Percentiles rank a stretch among this genome's conserved stretches.
Conservation (phyloP, 495 filamentous ascomycete genomes). For the Hyphodiscus hymeniophilus region DNA sequence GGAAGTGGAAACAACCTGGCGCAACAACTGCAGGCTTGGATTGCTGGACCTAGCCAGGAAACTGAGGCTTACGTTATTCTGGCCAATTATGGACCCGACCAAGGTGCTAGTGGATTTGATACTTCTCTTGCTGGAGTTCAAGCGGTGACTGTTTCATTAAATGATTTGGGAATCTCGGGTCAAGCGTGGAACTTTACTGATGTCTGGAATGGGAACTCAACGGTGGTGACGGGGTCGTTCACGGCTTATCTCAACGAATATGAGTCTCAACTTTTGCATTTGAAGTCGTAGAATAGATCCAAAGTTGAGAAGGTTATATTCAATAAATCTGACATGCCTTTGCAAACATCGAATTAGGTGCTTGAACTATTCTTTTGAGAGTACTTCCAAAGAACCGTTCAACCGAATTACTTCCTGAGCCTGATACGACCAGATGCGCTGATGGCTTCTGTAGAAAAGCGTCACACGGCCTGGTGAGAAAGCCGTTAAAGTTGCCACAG, state of each 20-base stretch:
- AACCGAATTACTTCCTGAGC: not conserved
- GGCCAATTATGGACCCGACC: slow-evolving; percentile 25
- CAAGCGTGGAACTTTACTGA: slow-evolving; percentile 13
- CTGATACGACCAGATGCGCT: slow-evolving; percentile 1
- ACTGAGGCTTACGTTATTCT: slow-evolving; percentile 22
- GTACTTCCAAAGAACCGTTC: not conserved
- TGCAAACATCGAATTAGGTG: too few relatives aligned
- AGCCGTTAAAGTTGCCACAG: slow-evolving; percentile 15
- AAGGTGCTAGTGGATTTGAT: slow-evolving; percentile 21
- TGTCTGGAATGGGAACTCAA: slow-evolving; percentile 19
- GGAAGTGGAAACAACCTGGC: slow-evolving; percentile 19
- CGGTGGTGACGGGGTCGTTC: slow-evolving; percentile 8
- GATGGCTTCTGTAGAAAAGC: slow-evolving; percentile 30
- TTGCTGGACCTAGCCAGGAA: slow-evolving; percentile 19
- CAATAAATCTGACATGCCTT: too few relatives aligned
- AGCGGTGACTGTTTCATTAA: slow-evolving; percentile 18
- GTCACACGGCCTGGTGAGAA: slow-evolving; percentile 24
- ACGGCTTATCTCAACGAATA: slow-evolving; percentile 12
- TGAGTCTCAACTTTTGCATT: slow-evolving; percentile 15
- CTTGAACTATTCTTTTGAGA: too few relatives aligned
- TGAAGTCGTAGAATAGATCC: too few relatives aligned
- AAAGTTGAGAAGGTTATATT: too few relatives aligned
- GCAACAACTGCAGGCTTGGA: slow-evolving; percentile 27
- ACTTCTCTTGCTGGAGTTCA: slow-evolving; percentile 16
- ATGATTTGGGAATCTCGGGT: slow-evolving; percentile 22